Evolutionary conservation across 139 green algal genomes (phyloP), one percentile per base, ranked within the genome.

Genomic region (Chlorella sp.): DNA sequence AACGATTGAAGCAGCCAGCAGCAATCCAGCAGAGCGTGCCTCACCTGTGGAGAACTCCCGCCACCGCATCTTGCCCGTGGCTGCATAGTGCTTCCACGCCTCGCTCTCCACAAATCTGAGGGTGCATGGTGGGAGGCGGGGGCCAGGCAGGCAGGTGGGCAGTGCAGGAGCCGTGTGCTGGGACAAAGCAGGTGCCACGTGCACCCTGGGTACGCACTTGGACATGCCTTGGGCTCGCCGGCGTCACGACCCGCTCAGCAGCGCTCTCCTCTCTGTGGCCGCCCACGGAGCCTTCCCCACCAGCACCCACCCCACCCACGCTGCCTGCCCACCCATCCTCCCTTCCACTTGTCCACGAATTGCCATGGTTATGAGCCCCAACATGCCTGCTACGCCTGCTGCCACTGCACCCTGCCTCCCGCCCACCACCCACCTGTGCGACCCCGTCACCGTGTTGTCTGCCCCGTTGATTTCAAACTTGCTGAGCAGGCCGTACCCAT

Each of bases 401-500:
- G n/a, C n/a, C n/a, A n/a, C n/a, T n/a, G n/a, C 68, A 28, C 21
- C 68, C 19, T n/a, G 68, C 32, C 18, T 34, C 22, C 28, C 69
- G 14, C 28, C 69, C 69, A 77, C 2, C 69, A 3, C 85, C 24
- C 82, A 91, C 86, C 92, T 95, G 91, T 85, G 71, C 57, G 79
- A 91, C 53, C 69, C 82, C 60, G 9, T 93, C 48, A 87, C 94
- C 15, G 39, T 69, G 68, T 91, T 90, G 24, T 30, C 66, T 3
- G 88, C 93, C 11, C 91, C 91, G 18, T 86, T 2, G 37, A 97
- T 81, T 12, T 91, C 40, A 30, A 97, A 90, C 80, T 95, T 94
- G 64, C 82, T 48, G 39, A 98, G 75, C 84, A 95, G 91, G 40
- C 86, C 95, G 81, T 95, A 97, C 16, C 96, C 96, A 36, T 98